Evolutionary conservation across 2,329 filamentous ascomycete genomes (phyloP).

Genomic region (Metarhizium sp.): DNA sequence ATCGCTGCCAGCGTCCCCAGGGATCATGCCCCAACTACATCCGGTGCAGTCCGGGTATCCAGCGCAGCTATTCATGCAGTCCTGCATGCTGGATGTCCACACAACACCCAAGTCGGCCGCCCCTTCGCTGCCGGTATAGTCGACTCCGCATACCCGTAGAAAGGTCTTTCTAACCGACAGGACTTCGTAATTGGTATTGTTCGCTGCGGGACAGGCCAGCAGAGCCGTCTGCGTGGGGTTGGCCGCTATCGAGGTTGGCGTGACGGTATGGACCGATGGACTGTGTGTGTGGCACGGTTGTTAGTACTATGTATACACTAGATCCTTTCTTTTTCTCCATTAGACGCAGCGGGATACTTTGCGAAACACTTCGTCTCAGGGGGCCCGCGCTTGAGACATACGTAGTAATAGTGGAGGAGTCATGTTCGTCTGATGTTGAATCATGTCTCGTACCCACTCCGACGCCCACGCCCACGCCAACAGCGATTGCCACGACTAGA

Average conservation of each 20-base stretch:
- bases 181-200: slow-evolving; percentile 34
- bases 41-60: slow-evolving; percentile 29
- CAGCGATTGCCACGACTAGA: slow-evolving; percentile 22
- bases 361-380: background rate
- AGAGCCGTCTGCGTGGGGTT: slow-evolving; percentile 12
- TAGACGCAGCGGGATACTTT: background rate
- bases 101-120: slow-evolving; percentile 26
- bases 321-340: too few relatives aligned
- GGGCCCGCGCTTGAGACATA: slow-evolving; percentile 1
- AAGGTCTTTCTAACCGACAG: slow-evolving; percentile 31
- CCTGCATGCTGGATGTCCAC: slow-evolving; percentile 28
- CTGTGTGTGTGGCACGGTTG: background rate
- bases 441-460: slow-evolving; percentile 21
- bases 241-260: slow-evolving; percentile 3
- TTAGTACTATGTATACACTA: too few relatives aligned
- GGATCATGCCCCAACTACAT: slow-evolving; percentile 34
- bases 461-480: slow-evolving; percentile 30
- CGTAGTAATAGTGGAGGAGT: background rate
- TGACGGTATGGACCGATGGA: background rate
- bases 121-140: slow-evolving; percentile 28
- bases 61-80: slow-evolving; percentile 36
- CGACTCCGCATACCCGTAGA: slow-evolving; percentile 34
- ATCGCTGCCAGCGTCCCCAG: slow-evolving; percentile 27
- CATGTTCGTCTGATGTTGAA: background rate
- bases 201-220: slow-evolving; percentile 30